phyloP scores from a whole-genome alignment of 1,284 basidiomycete species.

The Naganishia liquefaciens region DNA sequence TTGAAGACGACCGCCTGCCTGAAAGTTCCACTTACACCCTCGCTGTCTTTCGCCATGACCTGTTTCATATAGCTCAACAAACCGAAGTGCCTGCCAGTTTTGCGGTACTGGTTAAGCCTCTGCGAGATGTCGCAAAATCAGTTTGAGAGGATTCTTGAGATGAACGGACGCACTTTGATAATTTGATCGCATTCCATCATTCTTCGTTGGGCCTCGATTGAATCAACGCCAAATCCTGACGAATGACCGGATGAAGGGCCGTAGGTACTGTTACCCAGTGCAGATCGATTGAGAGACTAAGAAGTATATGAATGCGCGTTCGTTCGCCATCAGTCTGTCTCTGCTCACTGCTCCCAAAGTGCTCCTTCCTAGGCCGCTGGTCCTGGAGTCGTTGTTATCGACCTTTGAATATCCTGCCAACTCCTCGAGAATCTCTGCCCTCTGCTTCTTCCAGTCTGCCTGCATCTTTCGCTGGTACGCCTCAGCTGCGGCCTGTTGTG shows the following conservation, averaged over 20 bases:
- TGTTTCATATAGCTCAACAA: conserved; percentile 33
- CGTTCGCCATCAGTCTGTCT: neutral
- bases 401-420: conserved; percentile 64
- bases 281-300: conserved; percentile 13
- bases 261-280: conserved; percentile 6
- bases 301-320: neutral
- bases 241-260: conserved; percentile 25
- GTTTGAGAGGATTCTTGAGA: neutral
- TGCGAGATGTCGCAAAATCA: conserved; percentile 26
- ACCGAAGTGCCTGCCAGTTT: conserved; percentile 31
- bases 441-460: conserved; percentile 85
- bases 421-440: conserved; percentile 86
- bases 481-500: conserved; percentile 80
- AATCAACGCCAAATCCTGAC: conserved; percentile 56
- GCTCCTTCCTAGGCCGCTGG: conserved; percentile 33
- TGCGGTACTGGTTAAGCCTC: conserved; percentile 43
- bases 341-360: conserved; percentile 34
- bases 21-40: conserved; percentile 43
- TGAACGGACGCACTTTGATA: conserved; percentile 59
- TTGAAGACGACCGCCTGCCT: conserved; percentile 39
- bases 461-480: conserved; percentile 71
- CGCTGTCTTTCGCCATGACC: conserved; percentile 35
- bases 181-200: conserved; percentile 93
- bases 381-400: conserved; percentile 33
- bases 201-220: conserved; percentile 76